These are phyloP conservation scores for Botryotinia globosa DNA, from an alignment of 2,329 filamentous ascomycete species.

Conservation along the genomic window DNA sequence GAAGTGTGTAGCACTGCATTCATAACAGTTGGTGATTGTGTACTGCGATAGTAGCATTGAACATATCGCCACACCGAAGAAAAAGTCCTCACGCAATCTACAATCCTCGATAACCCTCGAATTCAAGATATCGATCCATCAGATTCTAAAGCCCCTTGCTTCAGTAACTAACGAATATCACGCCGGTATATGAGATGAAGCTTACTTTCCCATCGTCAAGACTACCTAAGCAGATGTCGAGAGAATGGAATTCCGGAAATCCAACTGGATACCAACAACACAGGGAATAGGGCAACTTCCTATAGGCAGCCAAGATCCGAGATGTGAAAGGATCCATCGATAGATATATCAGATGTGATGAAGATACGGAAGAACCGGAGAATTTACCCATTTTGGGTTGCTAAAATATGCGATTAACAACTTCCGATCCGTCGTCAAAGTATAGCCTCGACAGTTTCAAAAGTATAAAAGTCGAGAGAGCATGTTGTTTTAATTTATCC, in stretches of 20 bases:
- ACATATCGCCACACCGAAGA: neutral
- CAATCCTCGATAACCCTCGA: neutral
- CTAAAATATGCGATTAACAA: neutral
- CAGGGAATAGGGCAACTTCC: constrained; percentile 8
- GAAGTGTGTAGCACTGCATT: neutral
- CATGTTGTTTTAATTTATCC: neutral
- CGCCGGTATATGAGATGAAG: neutral
- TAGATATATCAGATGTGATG: constrained; percentile 2
- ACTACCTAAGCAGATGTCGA: neutral
- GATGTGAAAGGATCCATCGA: neutral
- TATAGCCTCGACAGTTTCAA: no score
- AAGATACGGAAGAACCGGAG: neutral
- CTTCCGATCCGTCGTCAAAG: neutral
- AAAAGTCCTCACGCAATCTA: neutral
- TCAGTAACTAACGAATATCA: neutral
- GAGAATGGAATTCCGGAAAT: neutral
- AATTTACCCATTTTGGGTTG: neutral
- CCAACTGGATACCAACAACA: neutral
- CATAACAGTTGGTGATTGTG: neutral
- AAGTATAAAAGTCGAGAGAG: neutral
- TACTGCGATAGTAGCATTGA: neutral
- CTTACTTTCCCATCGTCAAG: neutral
- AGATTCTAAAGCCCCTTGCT: neutral
- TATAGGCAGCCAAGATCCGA: neutral
- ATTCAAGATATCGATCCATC: neutral